Evolutionary conservation across 148 eudicot species (phyloP).

Genomic region (Hydrangea macrophylla): DNA sequence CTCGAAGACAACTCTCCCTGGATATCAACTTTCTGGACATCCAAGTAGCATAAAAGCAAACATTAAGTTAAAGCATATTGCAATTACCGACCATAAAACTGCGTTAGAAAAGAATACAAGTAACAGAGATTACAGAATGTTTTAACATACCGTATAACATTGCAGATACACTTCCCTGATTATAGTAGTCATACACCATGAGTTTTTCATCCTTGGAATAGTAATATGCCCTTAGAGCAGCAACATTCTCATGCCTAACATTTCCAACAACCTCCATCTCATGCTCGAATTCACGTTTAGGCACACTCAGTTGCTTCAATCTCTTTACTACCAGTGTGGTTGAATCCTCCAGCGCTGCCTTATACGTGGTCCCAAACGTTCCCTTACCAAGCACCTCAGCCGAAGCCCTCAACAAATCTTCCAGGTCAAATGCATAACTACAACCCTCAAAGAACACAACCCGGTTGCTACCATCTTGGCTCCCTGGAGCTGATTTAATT

Average conservation of each 20-base stretch:
- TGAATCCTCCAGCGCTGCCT: slow-evolving; percentile 70
- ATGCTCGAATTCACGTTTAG: slow-evolving; percentile 73
- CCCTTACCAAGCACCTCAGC: slow-evolving; percentile 92
- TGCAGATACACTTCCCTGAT: slow-evolving; percentile 55
- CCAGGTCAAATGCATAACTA: slow-evolving; percentile 58
- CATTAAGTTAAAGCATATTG: slow-evolving; percentile 2
- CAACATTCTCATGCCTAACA: slow-evolving; percentile 74
- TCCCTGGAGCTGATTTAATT: slow-evolving; percentile 26
- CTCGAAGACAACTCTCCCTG: no score
- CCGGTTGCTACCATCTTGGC: slow-evolving; percentile 37
- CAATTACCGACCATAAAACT: not conserved
- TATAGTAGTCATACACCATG: slow-evolving; percentile 67
- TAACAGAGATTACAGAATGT: not conserved
- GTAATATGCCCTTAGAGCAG: slow-evolving; percentile 68
- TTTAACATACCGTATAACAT: slow-evolving; percentile 68
- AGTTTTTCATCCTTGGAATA: slow-evolving; percentile 89
- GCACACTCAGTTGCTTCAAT: slow-evolving; percentile 52
- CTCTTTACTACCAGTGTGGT: slow-evolving; percentile 68
- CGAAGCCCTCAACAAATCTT: slow-evolving; percentile 77
- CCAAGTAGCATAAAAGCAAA: not conserved
- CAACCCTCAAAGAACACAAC: slow-evolving; percentile 63
- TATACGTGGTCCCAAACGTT: slow-evolving; percentile 65
- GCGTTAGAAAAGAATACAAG: not conserved
- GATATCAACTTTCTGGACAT: not conserved
- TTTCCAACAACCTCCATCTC: slow-evolving; percentile 70